Evolutionary conservation across 208 protist species (phyloP), one percentile per base, ranked within the genome.

Genomic region (Leishmania tarentolae): DNA sequence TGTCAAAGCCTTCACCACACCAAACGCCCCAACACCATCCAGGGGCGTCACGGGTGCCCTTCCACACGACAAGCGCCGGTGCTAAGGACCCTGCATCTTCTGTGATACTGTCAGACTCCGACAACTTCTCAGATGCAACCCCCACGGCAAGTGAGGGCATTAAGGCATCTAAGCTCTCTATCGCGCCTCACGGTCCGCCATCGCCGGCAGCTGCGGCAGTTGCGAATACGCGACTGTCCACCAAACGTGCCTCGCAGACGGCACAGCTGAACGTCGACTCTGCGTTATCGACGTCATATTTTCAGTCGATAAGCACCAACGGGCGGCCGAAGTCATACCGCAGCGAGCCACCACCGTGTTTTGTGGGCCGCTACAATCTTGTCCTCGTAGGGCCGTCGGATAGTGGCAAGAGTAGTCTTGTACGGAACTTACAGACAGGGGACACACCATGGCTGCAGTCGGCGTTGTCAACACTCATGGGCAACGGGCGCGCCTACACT

Each of bases 311-410:
- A 72, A 72, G 76, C 1, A 17, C 42, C 40, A 76, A 8, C 52
- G 44, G 50, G 0, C 28, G 47, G 52, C 56, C 69, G 2, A 75
- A 53, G 61, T 68, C 63, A 2, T 78, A 83, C 63, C 79, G 76
- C 75, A 87, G 78, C 40, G 80, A 87, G 28, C 69, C 77, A 0
- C 78, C 77, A 0, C 79, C 78, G 6, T 73, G 59, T 5, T 88
- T 92, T 59, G 76, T 91, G 0, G 88, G 88, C 31, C 91, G 87
- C 28, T 92, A 97, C 87, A 95, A 90, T n/a, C 83, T 96, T 56
- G 82, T 95, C 44, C 88, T 96, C 65, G 35, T 97, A 0, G 94
- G 94, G 1, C 75, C 87, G 0, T 79, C 85, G 4, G 83, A 84
- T 52, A 75, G 78, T 28, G 94, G 94, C 15, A 96, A 97, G 78